Evolutionary conservation across 169 alveolate species (phyloP), one percentile per base, ranked within the genome.

Genomic region (Eimeria zaria): DNA sequence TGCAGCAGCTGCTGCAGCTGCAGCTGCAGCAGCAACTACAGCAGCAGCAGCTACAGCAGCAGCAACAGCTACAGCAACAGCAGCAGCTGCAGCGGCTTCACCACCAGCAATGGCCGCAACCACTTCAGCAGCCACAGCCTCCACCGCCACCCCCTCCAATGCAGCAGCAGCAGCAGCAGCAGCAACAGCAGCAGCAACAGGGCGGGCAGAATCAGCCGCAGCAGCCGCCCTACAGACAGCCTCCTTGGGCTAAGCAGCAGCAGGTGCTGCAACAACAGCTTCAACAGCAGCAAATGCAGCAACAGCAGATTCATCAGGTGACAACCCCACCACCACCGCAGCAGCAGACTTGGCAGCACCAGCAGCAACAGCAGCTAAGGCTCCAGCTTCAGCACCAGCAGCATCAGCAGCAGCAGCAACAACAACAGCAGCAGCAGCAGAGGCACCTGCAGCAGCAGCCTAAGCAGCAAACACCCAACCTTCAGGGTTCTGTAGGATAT

Each of bases 381-480:
- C 78, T 30, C 2, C 78, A 12, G 74, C 74, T 9, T 24, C 74
- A 62, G 74, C 30, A 62, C 14, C 36, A 24, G 83, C 83, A 73
- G 51, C 83, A 73, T 18, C 83, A n/a, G 51, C 83, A 73, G 83
- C 88, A 78, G 58, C 39, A 24, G 91, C 91, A 83, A 74, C 91
- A 83, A 51, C 74, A 51, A 39, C 88, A 44, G 88, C 88, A 18
- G 67, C 64, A 41, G 67, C 27, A 78, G 67, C 88, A 78, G 88
- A 33, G 7, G 41, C 46, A 33, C 48, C 41, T 8, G 80, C 80
- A n/a, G 80, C 41, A 69, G 46, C 80, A 73, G 83, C 83, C 4
- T 62, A n/a, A n/a, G n/a, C n/a, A n/a, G n/a, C n/a, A n/a, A n/a
- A n/a, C n/a, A n/a, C n/a, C n/a, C n/a, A n/a, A n/a, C n/a, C n/a